Evolutionary conservation across 164 flowering plant species (phyloP), one percentile per base, ranked within the genome.

Genomic region (Annona squamosa): DNA sequence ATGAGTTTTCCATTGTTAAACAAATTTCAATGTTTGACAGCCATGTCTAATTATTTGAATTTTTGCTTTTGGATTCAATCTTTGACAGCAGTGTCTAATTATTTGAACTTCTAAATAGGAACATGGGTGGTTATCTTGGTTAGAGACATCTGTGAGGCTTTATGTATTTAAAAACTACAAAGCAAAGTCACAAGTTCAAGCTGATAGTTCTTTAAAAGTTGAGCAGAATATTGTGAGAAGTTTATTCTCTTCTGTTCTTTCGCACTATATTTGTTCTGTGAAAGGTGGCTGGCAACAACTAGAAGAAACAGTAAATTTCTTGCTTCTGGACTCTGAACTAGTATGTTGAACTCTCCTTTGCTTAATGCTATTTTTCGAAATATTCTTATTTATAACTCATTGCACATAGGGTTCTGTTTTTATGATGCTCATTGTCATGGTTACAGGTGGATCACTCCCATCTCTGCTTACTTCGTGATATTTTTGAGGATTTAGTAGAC

Each of bases 221-320:
- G 99, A 93, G 79, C 88, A 81, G 75, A 78, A 67, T 70, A 71
- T 83, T 64, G 87, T 87, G 73, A 90, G 87, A 82, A 85, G 73
- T 48, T 72, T 93, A 71, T 93, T 89, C 78, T 85, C 82, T 84
- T 78, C 82, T 81, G 99, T 93, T 79, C 98, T 96, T 71, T 82
- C 85, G 72, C 86, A 96, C 83, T 91, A 83, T 78, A 77, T 87
- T 64, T 80, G 67, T 69, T 91, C 85, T 59, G 88, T 92, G 17
- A 96, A 92, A 86, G 97, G 99, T 76, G 99, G 99, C 67, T 96
- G 99, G 99, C 98, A 91, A 81, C 91, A 90, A 56, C 78, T 96
- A 71, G 99, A 96, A 79, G 98, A 96, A 75, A 96, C 97, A 44
- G 80, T 85, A 76, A 90, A 89, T 84, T 90, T 91, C 80, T 76